A percentile compares a stretch with the other conserved stretches of the same genome.
Evolutionary conservation across 257 asterid genomes (phyloP).

Genomic region (Buddleja alternifolia): DNA sequence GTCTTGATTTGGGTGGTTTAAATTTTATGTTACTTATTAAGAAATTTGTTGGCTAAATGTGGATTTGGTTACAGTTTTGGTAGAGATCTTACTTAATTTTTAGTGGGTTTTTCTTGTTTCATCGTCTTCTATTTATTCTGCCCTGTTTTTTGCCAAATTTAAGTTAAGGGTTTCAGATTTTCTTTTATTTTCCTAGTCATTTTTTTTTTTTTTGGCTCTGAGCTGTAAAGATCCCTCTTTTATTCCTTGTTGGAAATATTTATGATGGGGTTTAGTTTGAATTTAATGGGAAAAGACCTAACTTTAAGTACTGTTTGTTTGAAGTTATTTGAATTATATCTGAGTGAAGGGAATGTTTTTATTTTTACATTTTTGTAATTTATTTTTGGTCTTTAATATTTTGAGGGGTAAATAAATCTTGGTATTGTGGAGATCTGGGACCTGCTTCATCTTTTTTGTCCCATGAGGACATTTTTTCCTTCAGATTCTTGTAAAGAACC

Average conservation of each 20-base stretch:
- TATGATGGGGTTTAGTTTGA: neutral
- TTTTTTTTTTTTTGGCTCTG: constrained; percentile 9
- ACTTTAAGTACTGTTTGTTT: constrained; percentile 33
- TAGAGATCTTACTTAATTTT: constrained; percentile 57
- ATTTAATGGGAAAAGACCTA: constrained; percentile 9
- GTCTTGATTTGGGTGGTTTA: constrained; percentile 44
- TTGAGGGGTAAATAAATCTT: constrained; percentile 36
- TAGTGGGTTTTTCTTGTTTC: constrained; percentile 34
- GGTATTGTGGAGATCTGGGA: constrained; percentile 97
- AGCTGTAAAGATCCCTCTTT: constrained; percentile 19
- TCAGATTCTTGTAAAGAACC: constrained; percentile 89
- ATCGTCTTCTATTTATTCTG: constrained; percentile 34
- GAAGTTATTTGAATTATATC: constrained; percentile 23
- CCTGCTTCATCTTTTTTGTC: constrained; percentile 72
- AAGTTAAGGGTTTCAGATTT: constrained; percentile 29
- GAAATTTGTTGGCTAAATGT: constrained; percentile 50
- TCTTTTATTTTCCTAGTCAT: constrained; percentile 8
- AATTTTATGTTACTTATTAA: constrained; percentile 25
- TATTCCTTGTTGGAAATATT: neutral
- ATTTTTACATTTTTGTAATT: neutral
- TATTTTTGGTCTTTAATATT: constrained; percentile 22
- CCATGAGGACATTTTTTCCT: constrained; percentile 88
- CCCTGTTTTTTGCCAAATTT: constrained; percentile 11
- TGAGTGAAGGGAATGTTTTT: constrained; percentile 24
- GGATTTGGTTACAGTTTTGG: constrained; percentile 52